Conservation (phyloP, 2,329 filamentous ascomycete species). For the Xylaria sp. region DNA sequence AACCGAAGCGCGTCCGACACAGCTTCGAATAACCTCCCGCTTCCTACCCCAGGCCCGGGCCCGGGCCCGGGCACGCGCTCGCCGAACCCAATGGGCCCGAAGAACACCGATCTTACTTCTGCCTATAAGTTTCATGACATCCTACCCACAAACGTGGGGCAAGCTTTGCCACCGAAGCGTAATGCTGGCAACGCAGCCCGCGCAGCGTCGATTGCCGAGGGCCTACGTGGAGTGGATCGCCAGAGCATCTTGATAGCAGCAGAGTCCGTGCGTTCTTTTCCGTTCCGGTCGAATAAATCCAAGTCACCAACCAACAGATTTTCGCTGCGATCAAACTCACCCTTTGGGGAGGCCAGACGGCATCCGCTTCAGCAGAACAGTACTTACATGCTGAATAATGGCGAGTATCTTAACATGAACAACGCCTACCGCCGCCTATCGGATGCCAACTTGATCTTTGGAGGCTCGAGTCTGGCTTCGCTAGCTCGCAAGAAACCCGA, state of each 20-base stretch:
- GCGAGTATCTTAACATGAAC: constrained; percentile 59
- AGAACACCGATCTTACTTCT: constrained; percentile 40
- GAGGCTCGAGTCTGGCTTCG: constrained; percentile 57
- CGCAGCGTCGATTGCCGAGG: constrained; percentile 46
- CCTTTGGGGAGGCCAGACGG: constrained; percentile 34
- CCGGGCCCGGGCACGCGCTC: constrained; percentile 42
- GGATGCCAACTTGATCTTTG: constrained; percentile 61
- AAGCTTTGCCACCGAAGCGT: constrained; percentile 41
- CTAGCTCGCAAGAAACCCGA: constrained; percentile 53
- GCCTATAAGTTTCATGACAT: constrained; percentile 60
- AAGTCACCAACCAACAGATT: constrained; percentile 50
- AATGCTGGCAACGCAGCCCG: constrained; percentile 27
- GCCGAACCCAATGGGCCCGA: constrained; percentile 19
- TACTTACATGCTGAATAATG: constrained; percentile 53
- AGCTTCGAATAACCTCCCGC: constrained; percentile 36
- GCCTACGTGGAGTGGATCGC: constrained; percentile 48
- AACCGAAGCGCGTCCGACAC: constrained; percentile 54
- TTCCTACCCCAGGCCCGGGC: constrained; percentile 9
- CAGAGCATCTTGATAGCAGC: constrained; percentile 46
- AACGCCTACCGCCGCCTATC: constrained; percentile 67
- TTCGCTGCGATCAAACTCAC: constrained; percentile 46
- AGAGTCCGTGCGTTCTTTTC: constrained; percentile 39
- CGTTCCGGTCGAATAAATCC: constrained; percentile 40
- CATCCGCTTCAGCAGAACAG: constrained; percentile 30
- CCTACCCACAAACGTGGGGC: constrained; percentile 46